Evolutionary conservation across 495 filamentous ascomycete genomes (phyloP).

Genomic region (Penicillium canariense): DNA sequence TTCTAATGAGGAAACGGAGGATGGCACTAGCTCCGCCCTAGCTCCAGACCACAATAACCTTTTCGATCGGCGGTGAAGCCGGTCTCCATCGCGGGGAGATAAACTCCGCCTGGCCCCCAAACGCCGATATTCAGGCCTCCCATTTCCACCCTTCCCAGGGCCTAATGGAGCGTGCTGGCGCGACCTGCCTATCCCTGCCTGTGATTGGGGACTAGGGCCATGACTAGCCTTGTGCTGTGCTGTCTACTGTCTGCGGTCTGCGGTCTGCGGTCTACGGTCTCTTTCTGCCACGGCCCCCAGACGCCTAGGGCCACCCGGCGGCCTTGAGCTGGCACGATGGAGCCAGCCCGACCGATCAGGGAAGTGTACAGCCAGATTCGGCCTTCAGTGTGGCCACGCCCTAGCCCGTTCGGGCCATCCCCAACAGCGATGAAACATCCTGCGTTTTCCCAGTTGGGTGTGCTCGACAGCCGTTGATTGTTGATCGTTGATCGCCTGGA

Average conservation of each 20-base stretch:
- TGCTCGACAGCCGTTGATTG: not conserved
- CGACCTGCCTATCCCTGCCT: not conserved
- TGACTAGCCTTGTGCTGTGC: too few relatives aligned
- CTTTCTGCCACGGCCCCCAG: conserved; percentile 1
- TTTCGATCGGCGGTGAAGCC: conserved; percentile 6
- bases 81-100: conserved; percentile 2
- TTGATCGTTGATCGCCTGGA: not conserved
- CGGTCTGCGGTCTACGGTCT: too few relatives aligned
- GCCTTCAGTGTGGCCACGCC: not conserved
- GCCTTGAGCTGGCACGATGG: too few relatives aligned
- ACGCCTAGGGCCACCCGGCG: not conserved
- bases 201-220: too few relatives aligned
- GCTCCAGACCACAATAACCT: conserved; percentile 13
- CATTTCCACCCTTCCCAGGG: not conserved
- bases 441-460: not conserved
- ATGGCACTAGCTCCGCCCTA: not conserved
- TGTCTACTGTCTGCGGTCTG: too few relatives aligned
- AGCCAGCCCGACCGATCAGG: not conserved
- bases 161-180: not conserved
- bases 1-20: conserved; percentile 1
- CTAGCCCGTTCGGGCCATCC: not conserved
- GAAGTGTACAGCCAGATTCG: conserved; percentile 1
- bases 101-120: conserved; percentile 9
- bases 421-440: not conserved
- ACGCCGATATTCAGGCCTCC: conserved; percentile 12